These are phyloP conservation scores for Sugiyamaella valdiviana DNA, from an alignment of 805 yeast genomes.

Conservation along the genomic window DNA sequence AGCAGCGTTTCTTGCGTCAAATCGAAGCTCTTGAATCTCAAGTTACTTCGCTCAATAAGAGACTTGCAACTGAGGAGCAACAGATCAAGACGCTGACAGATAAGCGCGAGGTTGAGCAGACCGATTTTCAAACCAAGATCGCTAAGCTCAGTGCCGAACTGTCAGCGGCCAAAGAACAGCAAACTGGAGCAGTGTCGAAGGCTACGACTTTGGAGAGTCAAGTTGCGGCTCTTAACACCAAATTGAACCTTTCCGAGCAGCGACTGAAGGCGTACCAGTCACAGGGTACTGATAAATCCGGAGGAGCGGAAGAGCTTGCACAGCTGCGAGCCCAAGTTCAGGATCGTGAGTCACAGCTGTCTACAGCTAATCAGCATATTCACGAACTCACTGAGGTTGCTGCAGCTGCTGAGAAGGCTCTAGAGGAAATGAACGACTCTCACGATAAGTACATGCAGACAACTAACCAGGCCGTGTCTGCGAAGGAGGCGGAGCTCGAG, in stretches of 20 bases:
- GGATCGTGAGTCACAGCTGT: constrained; percentile 42
- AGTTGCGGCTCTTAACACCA: constrained; percentile 32
- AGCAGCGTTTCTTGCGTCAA: constrained; percentile 44
- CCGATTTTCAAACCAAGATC: constrained; percentile 53
- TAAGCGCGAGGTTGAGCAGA: constrained; percentile 51
- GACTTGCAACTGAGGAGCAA: constrained; percentile 40
- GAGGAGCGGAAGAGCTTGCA: constrained; percentile 30
- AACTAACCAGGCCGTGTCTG: constrained; percentile 17
- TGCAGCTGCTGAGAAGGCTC: constrained; percentile 58
- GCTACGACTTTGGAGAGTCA: constrained; percentile 38
- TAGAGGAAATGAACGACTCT: constrained; percentile 47
- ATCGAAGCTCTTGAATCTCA: constrained; percentile 46
- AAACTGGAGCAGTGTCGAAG: constrained; percentile 37
- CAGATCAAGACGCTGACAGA: constrained; percentile 50
- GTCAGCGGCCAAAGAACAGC: constrained; percentile 36
- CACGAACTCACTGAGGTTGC: constrained; percentile 61
- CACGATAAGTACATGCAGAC: constrained; percentile 42
- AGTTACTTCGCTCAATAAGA: constrained; percentile 39
- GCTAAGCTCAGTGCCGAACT: constrained; percentile 47
- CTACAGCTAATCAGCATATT: constrained; percentile 49
- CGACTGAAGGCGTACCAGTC: neutral
- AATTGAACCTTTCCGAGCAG: constrained; percentile 25
- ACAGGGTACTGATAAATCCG: constrained; percentile 25
- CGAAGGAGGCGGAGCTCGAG: constrained; percentile 22
- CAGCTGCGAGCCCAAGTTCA: constrained; percentile 36